Percentiles rank a stretch among this genome's conserved stretches.
These are phyloP conservation scores for Gloeostereum incarnatum DNA, from an alignment of 768 basidiomycete genomes.

Conservation along the genomic window DNA sequence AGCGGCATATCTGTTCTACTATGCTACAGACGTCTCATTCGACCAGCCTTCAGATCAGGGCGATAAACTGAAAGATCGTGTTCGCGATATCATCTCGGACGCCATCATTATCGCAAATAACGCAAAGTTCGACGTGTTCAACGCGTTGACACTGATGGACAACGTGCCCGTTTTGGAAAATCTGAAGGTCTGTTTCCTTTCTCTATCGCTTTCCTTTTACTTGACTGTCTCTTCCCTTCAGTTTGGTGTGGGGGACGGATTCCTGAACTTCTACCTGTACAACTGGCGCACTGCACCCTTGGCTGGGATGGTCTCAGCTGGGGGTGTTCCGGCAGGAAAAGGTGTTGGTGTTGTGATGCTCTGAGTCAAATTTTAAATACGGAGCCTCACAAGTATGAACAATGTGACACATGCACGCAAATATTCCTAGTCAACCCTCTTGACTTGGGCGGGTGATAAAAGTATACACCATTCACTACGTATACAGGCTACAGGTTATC, in stretches of 20 bases:
- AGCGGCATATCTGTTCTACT: slow-evolving; percentile 95
- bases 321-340: slow-evolving; percentile 47
- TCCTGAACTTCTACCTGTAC: slow-evolving; percentile 88
- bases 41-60: slow-evolving; percentile 51
- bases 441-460: too few species aligned
- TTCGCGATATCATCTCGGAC: slow-evolving; percentile 69
- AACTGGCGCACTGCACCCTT: slow-evolving; percentile 87
- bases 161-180: slow-evolving; percentile 77
- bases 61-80: slow-evolving; percentile 53
- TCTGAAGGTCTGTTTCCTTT: slow-evolving; percentile 52
- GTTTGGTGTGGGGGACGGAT: slow-evolving; percentile 93
- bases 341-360: slow-evolving; percentile 96
- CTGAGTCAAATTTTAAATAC: slow-evolving; percentile 34
- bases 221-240: slow-evolving; percentile 18
- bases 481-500: too few species aligned
- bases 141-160: slow-evolving; percentile 92
- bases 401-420: too few species aligned
- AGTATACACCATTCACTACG: too few species aligned
- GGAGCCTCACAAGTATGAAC: too few species aligned
- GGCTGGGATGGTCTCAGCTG: slow-evolving; percentile 57
- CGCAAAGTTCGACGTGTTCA: slow-evolving; percentile 93
- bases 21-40: slow-evolving; percentile 76
- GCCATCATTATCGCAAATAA: slow-evolving; percentile 73
- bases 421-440: too few species aligned
- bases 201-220: neutral